Evolutionary conservation across 495 filamentous ascomycete genomes (phyloP).

Genomic region (Penicillium desertorum): DNA sequence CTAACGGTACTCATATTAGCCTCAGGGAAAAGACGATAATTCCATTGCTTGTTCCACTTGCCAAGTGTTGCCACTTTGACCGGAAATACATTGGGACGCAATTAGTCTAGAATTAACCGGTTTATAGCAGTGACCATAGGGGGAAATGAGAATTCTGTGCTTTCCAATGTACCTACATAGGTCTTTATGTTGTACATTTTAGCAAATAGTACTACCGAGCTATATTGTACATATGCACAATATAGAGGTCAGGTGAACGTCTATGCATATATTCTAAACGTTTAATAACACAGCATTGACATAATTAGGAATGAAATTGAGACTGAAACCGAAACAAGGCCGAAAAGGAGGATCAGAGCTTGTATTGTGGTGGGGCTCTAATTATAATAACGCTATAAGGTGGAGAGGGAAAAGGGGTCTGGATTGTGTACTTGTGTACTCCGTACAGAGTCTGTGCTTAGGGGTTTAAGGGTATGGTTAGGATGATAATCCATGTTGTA

Average conservation of each 20-base stretch:
- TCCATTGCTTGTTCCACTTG: not conserved
- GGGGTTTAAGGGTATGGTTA: not conserved
- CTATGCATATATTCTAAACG: not conserved
- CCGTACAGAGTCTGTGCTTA: not conserved
- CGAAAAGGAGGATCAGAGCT: constrained; percentile 7
- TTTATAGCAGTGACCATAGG: too few relatives aligned
- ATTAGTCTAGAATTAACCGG: not conserved
- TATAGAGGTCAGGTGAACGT: not conserved
- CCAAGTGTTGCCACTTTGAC: constrained; percentile 1
- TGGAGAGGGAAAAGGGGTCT: constrained; percentile 3
- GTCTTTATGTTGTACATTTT: too few relatives aligned
- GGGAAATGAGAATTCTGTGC: not conserved
- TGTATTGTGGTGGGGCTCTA: not conserved
- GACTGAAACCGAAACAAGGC: not conserved
- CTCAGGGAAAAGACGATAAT: not conserved
- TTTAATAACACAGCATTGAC: not conserved
- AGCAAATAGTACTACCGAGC: too few relatives aligned
- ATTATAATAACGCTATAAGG: not conserved
- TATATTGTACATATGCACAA: not conserved
- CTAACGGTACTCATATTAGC: not conserved
- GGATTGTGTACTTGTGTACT: constrained; percentile 8
- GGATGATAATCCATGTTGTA: too few relatives aligned
- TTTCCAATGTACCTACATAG: not conserved
- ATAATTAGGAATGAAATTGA: not conserved
- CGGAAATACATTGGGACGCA: not conserved